Conservation (phyloP, 495 filamentous ascomycete genomes). For the Penicillium cosmopolitanum region DNA sequence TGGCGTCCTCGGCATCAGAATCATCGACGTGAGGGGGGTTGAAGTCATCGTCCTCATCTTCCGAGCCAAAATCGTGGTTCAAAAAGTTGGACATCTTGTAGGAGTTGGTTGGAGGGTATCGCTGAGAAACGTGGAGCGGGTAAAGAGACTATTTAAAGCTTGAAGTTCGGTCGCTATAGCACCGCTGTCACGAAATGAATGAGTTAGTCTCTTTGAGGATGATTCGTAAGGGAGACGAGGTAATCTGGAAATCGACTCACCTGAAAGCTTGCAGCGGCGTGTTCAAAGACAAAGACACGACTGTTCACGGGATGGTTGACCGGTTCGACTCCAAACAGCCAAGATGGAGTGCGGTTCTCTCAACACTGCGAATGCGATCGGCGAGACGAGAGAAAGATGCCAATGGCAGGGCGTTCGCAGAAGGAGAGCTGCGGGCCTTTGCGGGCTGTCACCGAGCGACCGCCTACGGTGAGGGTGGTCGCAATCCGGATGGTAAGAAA, state of each 20-base stretch:
- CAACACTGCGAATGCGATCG: background rate
- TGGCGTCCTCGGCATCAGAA: conserved; percentile 66
- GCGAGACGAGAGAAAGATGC: conserved; percentile 1
- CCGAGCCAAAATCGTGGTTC: conserved; percentile 65
- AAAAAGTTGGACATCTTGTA: conserved; percentile 56
- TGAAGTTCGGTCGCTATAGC: background rate
- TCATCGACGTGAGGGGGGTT: conserved; percentile 70
- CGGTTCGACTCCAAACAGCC: background rate
- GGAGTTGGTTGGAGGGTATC: conserved; percentile 3
- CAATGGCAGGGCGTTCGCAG: conserved; percentile 14
- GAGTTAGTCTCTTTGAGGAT: background rate
- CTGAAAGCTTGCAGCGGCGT: conserved; percentile 11
- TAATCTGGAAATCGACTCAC: background rate
- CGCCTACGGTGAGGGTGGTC: conserved; percentile 8
- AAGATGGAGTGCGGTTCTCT: background rate
- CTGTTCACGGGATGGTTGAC: background rate
- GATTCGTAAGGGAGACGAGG: background rate
- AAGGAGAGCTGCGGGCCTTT: conserved; percentile 18
- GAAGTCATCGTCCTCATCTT: conserved; percentile 82
- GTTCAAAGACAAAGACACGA: conserved; percentile 7
- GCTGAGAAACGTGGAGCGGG: background rate
- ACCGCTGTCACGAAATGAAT: background rate
- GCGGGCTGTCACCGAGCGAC: conserved; percentile 31
- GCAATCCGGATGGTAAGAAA: conserved; percentile 7
- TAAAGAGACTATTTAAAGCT: background rate